These are phyloP conservation scores for Baudoinia panamericana DNA, from an alignment of 495 filamentous ascomycete genomes.

Conservation along the genomic window DNA sequence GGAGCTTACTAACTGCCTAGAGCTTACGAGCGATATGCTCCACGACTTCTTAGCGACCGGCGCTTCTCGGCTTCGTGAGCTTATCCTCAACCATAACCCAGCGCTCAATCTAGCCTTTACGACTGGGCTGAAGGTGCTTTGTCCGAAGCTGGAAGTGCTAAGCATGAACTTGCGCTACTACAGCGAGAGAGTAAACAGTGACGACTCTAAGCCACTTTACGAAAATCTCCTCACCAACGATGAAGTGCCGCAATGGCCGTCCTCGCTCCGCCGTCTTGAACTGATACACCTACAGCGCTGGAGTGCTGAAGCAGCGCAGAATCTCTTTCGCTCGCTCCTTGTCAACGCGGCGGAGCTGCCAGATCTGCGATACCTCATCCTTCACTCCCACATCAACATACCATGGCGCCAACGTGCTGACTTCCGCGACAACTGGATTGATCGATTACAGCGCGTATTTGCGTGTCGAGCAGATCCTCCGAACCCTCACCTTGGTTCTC, in stretches of 20 bases:
- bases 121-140: conserved; percentile 43
- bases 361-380: conserved; percentile 49
- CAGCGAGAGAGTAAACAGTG: conserved; percentile 39
- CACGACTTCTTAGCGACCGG: conserved; percentile 45
- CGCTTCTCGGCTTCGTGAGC: conserved; percentile 46
- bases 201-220: conserved; percentile 61
- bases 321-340: conserved; percentile 63
- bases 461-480: conserved; percentile 43
- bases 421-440: conserved; percentile 60
- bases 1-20: conserved; percentile 61
- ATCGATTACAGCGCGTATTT: conserved; percentile 50
- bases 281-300: conserved; percentile 62
- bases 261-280: conserved; percentile 52
- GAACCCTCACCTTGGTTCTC: conserved; percentile 27
- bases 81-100: conserved; percentile 64
- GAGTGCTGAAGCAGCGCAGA: conserved; percentile 45
- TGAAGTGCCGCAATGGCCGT: conserved; percentile 64
- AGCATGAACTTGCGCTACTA: conserved; percentile 61
- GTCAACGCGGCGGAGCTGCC: conserved; percentile 49
- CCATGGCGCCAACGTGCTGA: conserved; percentile 65
- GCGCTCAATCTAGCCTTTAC: conserved; percentile 62
- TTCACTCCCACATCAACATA: conserved; percentile 59
- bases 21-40: conserved; percentile 47
- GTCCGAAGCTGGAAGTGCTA: conserved; percentile 54
- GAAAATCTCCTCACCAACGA: conserved; percentile 42